Evolutionary conservation across 257 asterid species (phyloP), one percentile per base, ranked within the genome.

Genomic region (Cinchona pubescens): DNA sequence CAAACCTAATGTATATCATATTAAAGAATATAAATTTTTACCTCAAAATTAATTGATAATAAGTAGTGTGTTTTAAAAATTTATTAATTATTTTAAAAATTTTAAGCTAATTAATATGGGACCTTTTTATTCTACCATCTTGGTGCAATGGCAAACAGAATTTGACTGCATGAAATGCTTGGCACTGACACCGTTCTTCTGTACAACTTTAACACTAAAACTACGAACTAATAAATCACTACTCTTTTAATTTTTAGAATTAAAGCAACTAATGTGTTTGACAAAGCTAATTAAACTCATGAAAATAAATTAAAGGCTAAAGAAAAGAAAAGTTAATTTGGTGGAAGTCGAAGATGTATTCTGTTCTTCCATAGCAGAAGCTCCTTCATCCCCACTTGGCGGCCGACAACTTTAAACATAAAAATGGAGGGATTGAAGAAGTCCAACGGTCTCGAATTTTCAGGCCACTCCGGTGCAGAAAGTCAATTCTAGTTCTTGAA

Each of bases 401-500:
- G 45, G 75, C n/a, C 75, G 67, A 25, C 62, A 29, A n/a, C n/a
- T n/a, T n/a, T n/a, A n/a, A 48, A 66, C 51, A 60, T 34, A 45
- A 51, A 21, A 38, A 8, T 29, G 46, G 10, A 37, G 8, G 15
- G 37, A 3, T 13, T 46, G 42, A 16, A n/a, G 55, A 42, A 56
- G 70, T 63, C 81, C 79, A 71, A 42, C 66, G 32, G 40, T 64
- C 79, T 77, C 82, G 46, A 53, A 48, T 23, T 55, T 35, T 55
- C n/a, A 30, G 45, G 35, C 78, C 63, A 32, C 37, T 21, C 25
- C n/a, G n/a, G n/a, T n/a, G n/a, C n/a, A n/a, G n/a, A n/a, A n/a
- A n/a, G n/a, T n/a, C n/a, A n/a, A n/a, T n/a, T n/a, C n/a, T n/a
- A n/a, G n/a, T n/a, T n/a, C n/a, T n/a, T n/a, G n/a, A n/a, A n/a